Evolutionary conservation across 257 asterid species (phyloP).

Genomic region (Nicotiana tomentosiformis): DNA sequence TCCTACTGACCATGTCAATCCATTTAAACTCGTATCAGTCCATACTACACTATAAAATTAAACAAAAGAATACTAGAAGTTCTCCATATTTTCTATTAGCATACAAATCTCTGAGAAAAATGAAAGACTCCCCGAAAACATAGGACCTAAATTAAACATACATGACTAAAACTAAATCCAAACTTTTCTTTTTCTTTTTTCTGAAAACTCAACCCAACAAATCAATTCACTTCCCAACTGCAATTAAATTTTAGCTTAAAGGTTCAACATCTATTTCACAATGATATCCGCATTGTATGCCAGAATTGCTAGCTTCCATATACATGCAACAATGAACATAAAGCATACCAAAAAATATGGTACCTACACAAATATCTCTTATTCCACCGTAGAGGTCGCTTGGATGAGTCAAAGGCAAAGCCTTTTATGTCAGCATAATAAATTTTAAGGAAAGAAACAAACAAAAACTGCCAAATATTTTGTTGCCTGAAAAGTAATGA

Average conservation of each 20-base stretch:
- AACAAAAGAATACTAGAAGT: too few relatives aligned
- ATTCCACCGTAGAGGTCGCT: background rate
- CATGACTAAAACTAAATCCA: too few relatives aligned
- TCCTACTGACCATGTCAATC: too few relatives aligned
- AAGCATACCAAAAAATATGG: background rate
- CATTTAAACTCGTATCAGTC: too few relatives aligned
- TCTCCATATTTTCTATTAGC: too few relatives aligned
- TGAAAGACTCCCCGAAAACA: too few relatives aligned
- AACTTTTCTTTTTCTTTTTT: too few relatives aligned
- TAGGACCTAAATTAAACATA: too few relatives aligned
- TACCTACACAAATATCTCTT: background rate
- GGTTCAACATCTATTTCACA: background rate
- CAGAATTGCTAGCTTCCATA: background rate
- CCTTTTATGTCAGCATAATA: background rate
- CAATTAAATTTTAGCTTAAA: background rate
- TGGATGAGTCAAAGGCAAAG: background rate
- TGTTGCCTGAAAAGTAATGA: background rate
- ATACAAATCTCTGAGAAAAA: too few relatives aligned
- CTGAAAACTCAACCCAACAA: too few relatives aligned
- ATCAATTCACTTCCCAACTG: background rate
- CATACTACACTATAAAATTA: too few relatives aligned
- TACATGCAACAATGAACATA: background rate
- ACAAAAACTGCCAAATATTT: background rate
- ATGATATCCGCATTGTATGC: background rate
- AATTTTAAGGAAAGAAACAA: background rate